Conservation (phyloP, 495 filamentous ascomycete species). For the Neurospora sp. region DNA sequence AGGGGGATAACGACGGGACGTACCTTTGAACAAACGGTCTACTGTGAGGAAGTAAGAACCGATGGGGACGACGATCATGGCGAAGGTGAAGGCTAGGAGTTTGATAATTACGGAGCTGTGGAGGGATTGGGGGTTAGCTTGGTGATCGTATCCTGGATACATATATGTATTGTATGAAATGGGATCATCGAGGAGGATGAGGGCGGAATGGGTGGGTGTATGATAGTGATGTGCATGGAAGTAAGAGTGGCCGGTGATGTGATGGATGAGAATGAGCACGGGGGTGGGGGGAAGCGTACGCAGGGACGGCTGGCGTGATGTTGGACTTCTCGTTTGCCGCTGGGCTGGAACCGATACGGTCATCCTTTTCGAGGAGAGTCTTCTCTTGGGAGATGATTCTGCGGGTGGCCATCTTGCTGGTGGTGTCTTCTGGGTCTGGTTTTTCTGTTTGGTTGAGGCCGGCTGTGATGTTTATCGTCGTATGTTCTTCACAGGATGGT, state of each 20-base stretch:
- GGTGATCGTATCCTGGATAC: background rate
- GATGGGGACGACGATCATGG: slow-evolving; percentile 80
- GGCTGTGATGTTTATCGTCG: background rate
- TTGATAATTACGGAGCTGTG: slow-evolving; percentile 77
- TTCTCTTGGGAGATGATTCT: slow-evolving; percentile 46
- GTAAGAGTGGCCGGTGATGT: background rate
- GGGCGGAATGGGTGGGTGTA: background rate
- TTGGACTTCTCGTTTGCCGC: slow-evolving; percentile 32
- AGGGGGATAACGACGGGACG: background rate
- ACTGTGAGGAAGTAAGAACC: slow-evolving; percentile 78
- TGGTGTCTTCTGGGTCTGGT: background rate
- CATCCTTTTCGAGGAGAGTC: slow-evolving; percentile 43
- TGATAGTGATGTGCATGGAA: background rate
- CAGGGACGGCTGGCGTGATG: slow-evolving; percentile 60
- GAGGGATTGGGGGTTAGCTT: slow-evolving; percentile 7
- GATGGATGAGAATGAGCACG: background rate
- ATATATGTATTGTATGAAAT: background rate
- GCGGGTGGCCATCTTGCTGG: slow-evolving; percentile 46
- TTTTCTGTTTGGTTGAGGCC: background rate
- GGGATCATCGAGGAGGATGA: background rate
- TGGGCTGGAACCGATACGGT: slow-evolving; percentile 28
- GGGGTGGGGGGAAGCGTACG: slow-evolving; percentile 38
- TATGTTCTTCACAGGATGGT: background rate
- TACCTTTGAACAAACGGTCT: slow-evolving; percentile 69
- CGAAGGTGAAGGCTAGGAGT: slow-evolving; percentile 78